These are phyloP conservation scores for Albugo candida DNA, from an alignment of 352 stramenopile genomes.

Conservation along the genomic window DNA sequence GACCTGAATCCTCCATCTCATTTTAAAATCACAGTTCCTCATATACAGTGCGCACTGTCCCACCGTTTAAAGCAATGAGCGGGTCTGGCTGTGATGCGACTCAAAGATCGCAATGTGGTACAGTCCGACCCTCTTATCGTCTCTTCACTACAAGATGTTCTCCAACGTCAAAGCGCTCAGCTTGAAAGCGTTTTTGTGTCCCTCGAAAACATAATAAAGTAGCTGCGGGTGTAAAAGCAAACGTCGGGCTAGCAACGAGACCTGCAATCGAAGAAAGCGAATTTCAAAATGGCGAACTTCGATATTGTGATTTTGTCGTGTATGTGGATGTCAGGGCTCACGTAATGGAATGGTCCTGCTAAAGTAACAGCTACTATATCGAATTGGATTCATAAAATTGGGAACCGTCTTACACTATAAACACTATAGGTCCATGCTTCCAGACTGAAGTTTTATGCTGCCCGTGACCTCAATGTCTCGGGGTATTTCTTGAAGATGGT, in stretches of 20 bases:
- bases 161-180: not conserved
- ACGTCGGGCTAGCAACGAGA: not conserved
- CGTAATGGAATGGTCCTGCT: not conserved
- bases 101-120: not conserved
- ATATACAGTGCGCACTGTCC: not conserved
- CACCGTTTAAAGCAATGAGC: too few relatives aligned
- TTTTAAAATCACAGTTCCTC: constrained; percentile 4
- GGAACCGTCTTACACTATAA: not conserved
- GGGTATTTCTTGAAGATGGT: constrained; percentile 1
- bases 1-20: not conserved
- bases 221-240: not conserved
- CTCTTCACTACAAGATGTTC: not conserved
- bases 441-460: not conserved
- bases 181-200: not conserved
- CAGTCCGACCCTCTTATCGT: not conserved
- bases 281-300: not conserved
- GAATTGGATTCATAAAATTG: not conserved
- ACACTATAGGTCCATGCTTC: not conserved
- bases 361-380: too few relatives aligned
- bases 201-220: not conserved
- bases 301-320: not conserved
- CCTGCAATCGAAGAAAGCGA: not conserved
- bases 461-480: not conserved
- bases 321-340: not conserved
- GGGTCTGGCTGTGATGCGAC: not conserved